phyloP scores from a whole-genome alignment of 805 yeast species.

The Candida cerambycidarum region DNA sequence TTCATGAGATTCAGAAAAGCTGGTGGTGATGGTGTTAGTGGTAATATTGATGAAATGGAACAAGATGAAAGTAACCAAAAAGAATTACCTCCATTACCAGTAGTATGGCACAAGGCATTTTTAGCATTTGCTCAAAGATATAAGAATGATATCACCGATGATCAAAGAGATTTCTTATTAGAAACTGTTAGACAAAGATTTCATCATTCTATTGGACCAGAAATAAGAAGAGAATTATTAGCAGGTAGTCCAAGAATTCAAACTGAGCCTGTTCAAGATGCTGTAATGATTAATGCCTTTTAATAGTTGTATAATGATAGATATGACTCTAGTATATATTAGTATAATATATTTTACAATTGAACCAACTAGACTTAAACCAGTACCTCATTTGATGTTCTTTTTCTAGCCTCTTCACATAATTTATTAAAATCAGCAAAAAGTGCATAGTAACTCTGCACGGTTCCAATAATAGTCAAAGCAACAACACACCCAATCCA shows the following conservation, averaged over 20 bases:
- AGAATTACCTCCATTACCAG: slow-evolving; percentile 67
- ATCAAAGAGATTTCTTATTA: slow-evolving; percentile 90
- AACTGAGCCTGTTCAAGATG: slow-evolving; percentile 27
- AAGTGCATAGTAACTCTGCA: slow-evolving; percentile 41
- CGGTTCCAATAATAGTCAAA: slow-evolving; percentile 46
- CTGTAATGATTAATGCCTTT: slow-evolving; percentile 41
- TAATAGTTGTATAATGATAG: slow-evolving; percentile 10
- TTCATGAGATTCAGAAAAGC: slow-evolving; percentile 85
- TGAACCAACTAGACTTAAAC: too few species aligned
- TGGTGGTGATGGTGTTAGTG: slow-evolving; percentile 34
- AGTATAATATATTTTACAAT: too few species aligned
- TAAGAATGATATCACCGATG: slow-evolving; percentile 97
- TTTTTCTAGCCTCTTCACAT: slow-evolving; percentile 38
- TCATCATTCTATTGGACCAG: slow-evolving; percentile 88
- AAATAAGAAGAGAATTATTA: slow-evolving; percentile 86
- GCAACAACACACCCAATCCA: slow-evolving; percentile 65
- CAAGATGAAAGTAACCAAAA: slow-evolving; percentile 16
- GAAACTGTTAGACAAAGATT: slow-evolving; percentile 89
- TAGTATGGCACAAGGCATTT: slow-evolving; percentile 97
- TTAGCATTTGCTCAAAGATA: slow-evolving; percentile 93
- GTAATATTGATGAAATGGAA: slow-evolving; percentile 29
- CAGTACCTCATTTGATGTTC: slow-evolving; percentile 23
- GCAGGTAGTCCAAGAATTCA: slow-evolving; percentile 75
- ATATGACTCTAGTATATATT: too few species aligned
- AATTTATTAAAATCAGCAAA: slow-evolving; percentile 37